These are phyloP conservation scores for Lupinus albus DNA, from an alignment of 306 rosid species.

Conservation along the genomic window DNA sequence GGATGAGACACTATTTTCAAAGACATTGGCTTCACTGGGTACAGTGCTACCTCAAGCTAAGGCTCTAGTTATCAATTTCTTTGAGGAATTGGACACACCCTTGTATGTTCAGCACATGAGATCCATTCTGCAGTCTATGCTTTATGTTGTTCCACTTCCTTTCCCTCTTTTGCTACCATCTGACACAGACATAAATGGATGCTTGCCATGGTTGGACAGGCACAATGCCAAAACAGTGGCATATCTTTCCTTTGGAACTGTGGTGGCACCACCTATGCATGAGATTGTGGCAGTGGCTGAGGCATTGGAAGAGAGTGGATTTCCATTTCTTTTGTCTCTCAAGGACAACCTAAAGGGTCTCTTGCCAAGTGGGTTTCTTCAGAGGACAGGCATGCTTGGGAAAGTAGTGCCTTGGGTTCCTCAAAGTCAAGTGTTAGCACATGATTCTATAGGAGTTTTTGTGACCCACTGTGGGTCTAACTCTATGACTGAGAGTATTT, in stretches of 20 bases:
- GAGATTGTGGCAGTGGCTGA: slow-evolving; percentile 38
- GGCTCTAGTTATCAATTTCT: slow-evolving; percentile 35
- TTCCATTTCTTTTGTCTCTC: slow-evolving; percentile 34
- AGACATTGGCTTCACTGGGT: slow-evolving; percentile 12
- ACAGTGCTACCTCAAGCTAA: slow-evolving; percentile 37
- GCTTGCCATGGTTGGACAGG: too few species aligned
- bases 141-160: slow-evolving; percentile 31
- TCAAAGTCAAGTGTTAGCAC: slow-evolving; percentile 42
- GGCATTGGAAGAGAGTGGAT: slow-evolving; percentile 37
- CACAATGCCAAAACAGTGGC: slow-evolving; percentile 27
- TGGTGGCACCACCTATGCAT: not conserved
- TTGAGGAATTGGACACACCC: slow-evolving; percentile 17
- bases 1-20: slow-evolving; percentile 27
- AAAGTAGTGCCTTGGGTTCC: slow-evolving; percentile 47
- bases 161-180: not conserved
- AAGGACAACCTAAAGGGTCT: not conserved
- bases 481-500: slow-evolving; percentile 45
- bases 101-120: slow-evolving; percentile 22
- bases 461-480: slow-evolving; percentile 49
- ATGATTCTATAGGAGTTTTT: slow-evolving; percentile 44
- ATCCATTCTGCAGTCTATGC: slow-evolving; percentile 34
- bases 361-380: slow-evolving; percentile 30
- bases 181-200: too few species aligned
- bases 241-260: slow-evolving; percentile 31
- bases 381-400: slow-evolving; percentile 31